A percentile compares a stretch with the other conserved stretches of the same genome.
Evolutionary conservation across 257 asterid species (phyloP).

Genomic region (Solanum gandarillasii): DNA sequence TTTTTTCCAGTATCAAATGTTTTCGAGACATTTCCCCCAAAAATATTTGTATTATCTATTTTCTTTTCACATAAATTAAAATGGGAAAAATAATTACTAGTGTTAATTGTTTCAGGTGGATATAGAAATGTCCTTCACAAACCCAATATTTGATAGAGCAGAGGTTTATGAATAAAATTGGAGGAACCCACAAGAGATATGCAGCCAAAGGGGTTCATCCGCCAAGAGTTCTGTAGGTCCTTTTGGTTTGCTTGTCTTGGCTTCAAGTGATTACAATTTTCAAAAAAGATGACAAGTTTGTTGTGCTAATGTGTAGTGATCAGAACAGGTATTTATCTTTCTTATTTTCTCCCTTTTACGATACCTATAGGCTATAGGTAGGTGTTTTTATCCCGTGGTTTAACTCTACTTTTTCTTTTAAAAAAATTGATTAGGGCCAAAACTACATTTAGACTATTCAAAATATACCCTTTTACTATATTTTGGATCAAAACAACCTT

Average conservation of each 20-base stretch:
- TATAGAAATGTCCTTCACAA: neutral
- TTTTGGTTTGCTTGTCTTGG: neutral
- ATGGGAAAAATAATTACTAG: neutral
- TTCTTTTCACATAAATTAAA: neutral
- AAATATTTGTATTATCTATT: too few relatives aligned
- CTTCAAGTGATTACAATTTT: constrained; percentile 5
- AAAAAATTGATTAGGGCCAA: too few relatives aligned
- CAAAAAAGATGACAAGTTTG: constrained; percentile 8
- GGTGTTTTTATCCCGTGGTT: neutral
- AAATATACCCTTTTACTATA: too few relatives aligned
- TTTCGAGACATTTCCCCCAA: too few relatives aligned
- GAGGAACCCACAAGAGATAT: constrained; percentile 21
- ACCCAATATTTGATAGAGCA: constrained; percentile 2
- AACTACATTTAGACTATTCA: neutral
- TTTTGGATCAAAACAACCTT: too few relatives aligned
- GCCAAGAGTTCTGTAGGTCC: constrained; percentile 25
- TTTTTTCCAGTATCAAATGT: too few relatives aligned
- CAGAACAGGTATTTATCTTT: constrained; percentile 28
- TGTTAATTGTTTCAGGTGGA: neutral
- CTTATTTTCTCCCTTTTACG: neutral
- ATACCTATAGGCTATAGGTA: neutral
- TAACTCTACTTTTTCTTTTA: neutral
- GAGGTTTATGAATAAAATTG: constrained; percentile 9
- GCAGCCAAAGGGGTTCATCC: constrained; percentile 20
- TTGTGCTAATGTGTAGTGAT: constrained; percentile 45